These are phyloP conservation scores for Aphanoascus verrucosus DNA, from an alignment of 2,329 filamentous ascomycete species.

Conservation along the genomic window DNA sequence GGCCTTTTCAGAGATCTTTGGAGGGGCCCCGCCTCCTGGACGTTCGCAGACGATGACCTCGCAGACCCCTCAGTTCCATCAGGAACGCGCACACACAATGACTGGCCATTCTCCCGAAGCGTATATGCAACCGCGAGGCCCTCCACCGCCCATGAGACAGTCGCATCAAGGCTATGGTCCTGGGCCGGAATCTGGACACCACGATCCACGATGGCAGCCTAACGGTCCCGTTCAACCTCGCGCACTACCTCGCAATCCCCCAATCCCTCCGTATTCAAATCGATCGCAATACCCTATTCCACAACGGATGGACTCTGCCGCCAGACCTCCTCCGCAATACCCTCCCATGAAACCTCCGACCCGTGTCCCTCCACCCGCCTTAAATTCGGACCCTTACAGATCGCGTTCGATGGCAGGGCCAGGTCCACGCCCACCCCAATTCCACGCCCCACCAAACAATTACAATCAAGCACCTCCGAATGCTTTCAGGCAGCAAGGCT, in stretches of 20 bases:
- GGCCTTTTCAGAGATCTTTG: slow-evolving; percentile 93
- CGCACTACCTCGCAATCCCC: slow-evolving; percentile 17
- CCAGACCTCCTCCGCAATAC: slow-evolving; percentile 39
- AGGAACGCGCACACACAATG: slow-evolving; percentile 72
- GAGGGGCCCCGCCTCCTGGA: slow-evolving; percentile 70
- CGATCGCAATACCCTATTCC: slow-evolving; percentile 62
- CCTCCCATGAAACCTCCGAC: slow-evolving; percentile 50
- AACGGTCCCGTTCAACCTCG: slow-evolving; percentile 22
- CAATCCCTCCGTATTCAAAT: slow-evolving; percentile 47
- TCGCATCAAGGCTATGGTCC: slow-evolving; percentile 37
- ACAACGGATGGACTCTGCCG: slow-evolving; percentile 57
- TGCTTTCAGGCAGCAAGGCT: slow-evolving; percentile 67
- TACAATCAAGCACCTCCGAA: slow-evolving; percentile 60
- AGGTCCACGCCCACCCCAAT: slow-evolving; percentile 51
- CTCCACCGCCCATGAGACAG: slow-evolving; percentile 33
- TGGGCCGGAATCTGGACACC: slow-evolving; percentile 31
- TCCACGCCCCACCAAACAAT: slow-evolving; percentile 49
- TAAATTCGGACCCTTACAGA: slow-evolving; percentile 76
- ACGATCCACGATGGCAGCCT: slow-evolving; percentile 28
- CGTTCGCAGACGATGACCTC: slow-evolving; percentile 94
- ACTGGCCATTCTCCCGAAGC: slow-evolving; percentile 43
- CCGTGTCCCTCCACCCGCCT: slow-evolving; percentile 52
- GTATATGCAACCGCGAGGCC: slow-evolving; percentile 31
- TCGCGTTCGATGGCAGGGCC: slow-evolving; percentile 84
- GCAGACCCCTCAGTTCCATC: slow-evolving; percentile 51